Evolutionary conservation across 164 flowering plant species (phyloP).

Genomic region (Liquidambar formosana): DNA sequence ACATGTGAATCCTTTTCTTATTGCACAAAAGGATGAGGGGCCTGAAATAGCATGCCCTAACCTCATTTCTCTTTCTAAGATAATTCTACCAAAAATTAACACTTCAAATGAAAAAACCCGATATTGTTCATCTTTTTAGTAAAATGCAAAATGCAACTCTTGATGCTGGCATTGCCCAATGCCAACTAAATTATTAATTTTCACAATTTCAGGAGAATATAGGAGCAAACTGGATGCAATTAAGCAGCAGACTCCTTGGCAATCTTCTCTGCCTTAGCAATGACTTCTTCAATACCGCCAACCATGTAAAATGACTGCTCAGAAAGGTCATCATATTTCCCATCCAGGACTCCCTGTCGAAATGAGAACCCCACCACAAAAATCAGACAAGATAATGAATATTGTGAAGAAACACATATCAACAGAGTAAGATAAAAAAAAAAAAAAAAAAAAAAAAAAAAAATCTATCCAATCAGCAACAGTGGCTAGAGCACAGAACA

Average conservation of each 20-base stretch:
- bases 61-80: too few relatives aligned
- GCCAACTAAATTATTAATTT: constrained; percentile 52
- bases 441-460: too few relatives aligned
- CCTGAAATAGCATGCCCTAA: too few relatives aligned
- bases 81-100: too few relatives aligned
- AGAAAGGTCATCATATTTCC: constrained; percentile 87
- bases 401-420: too few relatives aligned
- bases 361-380: neutral
- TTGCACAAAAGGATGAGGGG: too few relatives aligned
- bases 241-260: constrained; percentile 78
- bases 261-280: constrained; percentile 96
- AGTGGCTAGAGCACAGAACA: too few relatives aligned
- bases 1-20: too few relatives aligned
- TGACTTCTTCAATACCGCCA: constrained; percentile 95
- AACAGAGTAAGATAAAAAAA: too few relatives aligned
- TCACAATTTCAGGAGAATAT: constrained; percentile 3
- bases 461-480: too few relatives aligned
- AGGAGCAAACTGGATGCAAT: neutral
- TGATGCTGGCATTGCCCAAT: constrained; percentile 38
- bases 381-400: too few relatives aligned
- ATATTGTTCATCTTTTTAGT: constrained; percentile 19
- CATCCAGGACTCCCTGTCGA: constrained; percentile 87
- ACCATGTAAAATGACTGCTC: constrained; percentile 98
- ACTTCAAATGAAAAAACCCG: constrained; percentile 19
- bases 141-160: constrained; percentile 30